Evolutionary conservation across 257 asterid species (phyloP), one percentile per base, ranked within the genome.

Genomic region (Nicotiana tabacum): DNA sequence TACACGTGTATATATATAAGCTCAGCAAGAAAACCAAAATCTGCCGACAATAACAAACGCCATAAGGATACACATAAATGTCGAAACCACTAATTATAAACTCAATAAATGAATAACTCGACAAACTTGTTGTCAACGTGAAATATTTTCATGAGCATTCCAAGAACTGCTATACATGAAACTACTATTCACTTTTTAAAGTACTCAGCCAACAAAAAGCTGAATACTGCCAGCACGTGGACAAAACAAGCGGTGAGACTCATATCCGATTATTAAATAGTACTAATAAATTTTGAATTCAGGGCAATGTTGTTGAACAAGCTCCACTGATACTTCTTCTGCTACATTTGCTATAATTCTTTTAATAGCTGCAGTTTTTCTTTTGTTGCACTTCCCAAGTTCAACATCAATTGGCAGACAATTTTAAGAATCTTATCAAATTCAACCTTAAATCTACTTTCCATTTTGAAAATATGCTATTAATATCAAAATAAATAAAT

Each of bases 351-450:
- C 51, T 66, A 32, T 66, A 6, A 66, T 32, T 74, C 21, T 24
- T 48, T 46, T 46, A 74, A 74, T 74, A 74, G 39, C 58, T 46
- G 39, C 79, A 74, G 21, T 74, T 48, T 74, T 13, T 24, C 61
- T 13, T 72, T 68, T 66, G 33, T 67, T 21, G 32, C 46, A 66
- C 48, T 35, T 39, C 7, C 55, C 58, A 79, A 60, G 56, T n/a
- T 79, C n/a, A 18, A 79, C 60, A 81, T 48, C 77, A 66, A 65
- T 17, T 51, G 83, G 51, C 77, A 81, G 62, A 81, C 66, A 78
- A 78, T 60, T 46, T 65, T 65, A 46, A 55, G 55, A 16, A 27
- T 81, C 18, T 9, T 46, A 43, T 51, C 57, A 37, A 72, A 72
- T 72, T 58, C 82, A 82, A 72, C 76, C 64, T 82, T 29, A 60